Conservation (phyloP, 352 stramenopile genomes). For the Phytophthora cryptogea region DNA sequence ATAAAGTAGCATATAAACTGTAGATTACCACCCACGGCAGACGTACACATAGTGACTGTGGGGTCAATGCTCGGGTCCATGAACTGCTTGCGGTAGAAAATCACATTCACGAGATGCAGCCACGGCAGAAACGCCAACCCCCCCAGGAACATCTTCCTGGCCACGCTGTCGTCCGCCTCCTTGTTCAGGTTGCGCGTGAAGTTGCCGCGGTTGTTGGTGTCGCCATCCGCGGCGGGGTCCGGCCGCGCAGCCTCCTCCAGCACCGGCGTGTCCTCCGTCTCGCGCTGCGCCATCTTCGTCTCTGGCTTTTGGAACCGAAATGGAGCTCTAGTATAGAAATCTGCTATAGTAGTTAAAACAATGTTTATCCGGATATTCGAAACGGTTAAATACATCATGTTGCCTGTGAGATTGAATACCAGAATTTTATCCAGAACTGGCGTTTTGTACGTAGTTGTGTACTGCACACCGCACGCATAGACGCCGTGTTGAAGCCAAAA, state of each 20-base stretch:
- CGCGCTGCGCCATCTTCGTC: conserved; percentile 28
- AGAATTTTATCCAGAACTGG: conserved; percentile 11
- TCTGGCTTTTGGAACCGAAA: conserved; percentile 9
- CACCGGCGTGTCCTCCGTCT: conserved; percentile 53
- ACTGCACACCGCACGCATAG: conserved; percentile 13
- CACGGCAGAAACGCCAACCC: conserved; percentile 74
- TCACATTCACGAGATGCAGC: conserved; percentile 84
- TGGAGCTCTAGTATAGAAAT: not conserved
- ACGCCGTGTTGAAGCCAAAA: conserved; percentile 33
- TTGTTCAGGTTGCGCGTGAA: conserved; percentile 88
- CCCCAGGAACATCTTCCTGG: conserved; percentile 87
- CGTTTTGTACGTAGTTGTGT: conserved; percentile 11
- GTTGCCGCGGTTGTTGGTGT: conserved; percentile 83
- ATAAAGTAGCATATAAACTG: not conserved
- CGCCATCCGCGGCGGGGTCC: conserved; percentile 13
- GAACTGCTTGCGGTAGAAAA: conserved; percentile 85
- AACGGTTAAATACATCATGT: not conserved
- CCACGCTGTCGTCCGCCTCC: conserved; percentile 71
- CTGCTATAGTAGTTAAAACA: not conserved
- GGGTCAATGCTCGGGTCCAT: conserved; percentile 68
- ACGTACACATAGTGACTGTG: conserved; percentile 78
- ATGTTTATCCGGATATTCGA: conserved; percentile 7
- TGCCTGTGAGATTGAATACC: not conserved
- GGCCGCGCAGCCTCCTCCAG: conserved; percentile 47
- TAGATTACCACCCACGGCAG: not conserved